Evolutionary conservation across 2,329 filamentous ascomycete species (phyloP), one percentile per base, ranked within the genome.

Genomic region (Cryphonectria parasitica): DNA sequence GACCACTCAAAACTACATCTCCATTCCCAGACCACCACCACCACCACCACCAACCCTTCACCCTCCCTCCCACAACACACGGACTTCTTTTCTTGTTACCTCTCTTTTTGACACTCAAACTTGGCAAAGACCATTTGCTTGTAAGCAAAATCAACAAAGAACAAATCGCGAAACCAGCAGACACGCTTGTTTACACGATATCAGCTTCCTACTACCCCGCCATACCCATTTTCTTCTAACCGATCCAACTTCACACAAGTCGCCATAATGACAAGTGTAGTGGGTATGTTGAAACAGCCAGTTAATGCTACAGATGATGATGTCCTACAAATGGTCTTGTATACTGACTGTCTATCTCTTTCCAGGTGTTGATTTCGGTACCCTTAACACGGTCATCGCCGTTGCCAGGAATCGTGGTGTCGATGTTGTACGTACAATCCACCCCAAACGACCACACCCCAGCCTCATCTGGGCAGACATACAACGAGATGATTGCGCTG

Each of bases 331-430:
- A 5, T 17, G 19, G 25, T 39, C 54, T 45, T 5, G 61, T 54
- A 69, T 61, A 61, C 72, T 77, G 72, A 76, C 66, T 17, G 56
- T 25, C 67, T 49, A 31, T 41, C 22, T 28, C 64, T 41, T 19
- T 69, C 34, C 63, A 89, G 94, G 94, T 84, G 90, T 97, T 83
- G 95, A 98, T 89, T 91, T 98, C 85, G 95, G 95, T 86, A 94
- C 94, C 77, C 90, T 97, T 82, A 97, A 97, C 89, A 97, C 95
- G 82, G 95, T 97, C 80, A 92, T 98, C 84, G 95, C 95, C 82
- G 95, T 98, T 83, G 96, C 96, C 81, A 91, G 96, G 83, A 98
- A 98, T 85, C 95, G 97, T 82, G 96, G 96, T 85, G 96, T 99
- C 83, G 96, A 99, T 87, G 96, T 99, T 82, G 94, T 97, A 89